phyloP scores from a whole-genome alignment of 164 flowering plant species.

The Chimonanthus praecox region DNA sequence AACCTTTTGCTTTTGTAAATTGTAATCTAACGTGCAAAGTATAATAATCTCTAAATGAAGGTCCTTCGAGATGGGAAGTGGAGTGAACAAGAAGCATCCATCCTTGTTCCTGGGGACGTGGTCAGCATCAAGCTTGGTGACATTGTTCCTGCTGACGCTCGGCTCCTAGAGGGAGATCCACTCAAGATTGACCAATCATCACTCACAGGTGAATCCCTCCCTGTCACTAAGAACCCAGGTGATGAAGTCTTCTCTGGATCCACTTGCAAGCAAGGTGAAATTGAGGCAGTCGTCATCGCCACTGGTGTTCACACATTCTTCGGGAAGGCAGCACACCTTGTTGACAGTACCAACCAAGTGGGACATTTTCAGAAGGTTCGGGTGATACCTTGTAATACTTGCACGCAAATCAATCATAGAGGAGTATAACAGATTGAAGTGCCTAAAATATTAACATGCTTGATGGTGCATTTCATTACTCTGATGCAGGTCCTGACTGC shows the following conservation, averaged over 20 bases:
- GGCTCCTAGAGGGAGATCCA: slow-evolving; percentile 87
- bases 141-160: slow-evolving; percentile 89
- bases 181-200: slow-evolving; percentile 86
- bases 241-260: slow-evolving; percentile 81
- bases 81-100: slow-evolving; percentile 74
- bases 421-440: background rate
- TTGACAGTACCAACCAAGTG: slow-evolving; percentile 81
- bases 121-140: slow-evolving; percentile 85
- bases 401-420: background rate
- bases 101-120: slow-evolving; percentile 80
- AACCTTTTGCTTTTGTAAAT: background rate
- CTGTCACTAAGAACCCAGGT: slow-evolving; percentile 66
- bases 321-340: slow-evolving; percentile 92
- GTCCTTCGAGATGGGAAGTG: slow-evolving; percentile 73
- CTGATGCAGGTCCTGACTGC: slow-evolving; percentile 62
- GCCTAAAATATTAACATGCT: background rate
- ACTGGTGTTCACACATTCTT: slow-evolving; percentile 92
- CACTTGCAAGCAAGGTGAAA: slow-evolving; percentile 92
- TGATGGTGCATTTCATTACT: background rate
- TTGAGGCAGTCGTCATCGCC: slow-evolving; percentile 84
- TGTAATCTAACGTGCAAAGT: background rate
- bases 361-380: slow-evolving; percentile 86
- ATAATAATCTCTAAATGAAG: slow-evolving; percentile 13
- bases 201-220: slow-evolving; percentile 83
- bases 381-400: background rate